Base-by-base conservation (phyloP, 1,284 basidiomycete genomes). In the Cutaneotrichosporon dermatis region DNA sequence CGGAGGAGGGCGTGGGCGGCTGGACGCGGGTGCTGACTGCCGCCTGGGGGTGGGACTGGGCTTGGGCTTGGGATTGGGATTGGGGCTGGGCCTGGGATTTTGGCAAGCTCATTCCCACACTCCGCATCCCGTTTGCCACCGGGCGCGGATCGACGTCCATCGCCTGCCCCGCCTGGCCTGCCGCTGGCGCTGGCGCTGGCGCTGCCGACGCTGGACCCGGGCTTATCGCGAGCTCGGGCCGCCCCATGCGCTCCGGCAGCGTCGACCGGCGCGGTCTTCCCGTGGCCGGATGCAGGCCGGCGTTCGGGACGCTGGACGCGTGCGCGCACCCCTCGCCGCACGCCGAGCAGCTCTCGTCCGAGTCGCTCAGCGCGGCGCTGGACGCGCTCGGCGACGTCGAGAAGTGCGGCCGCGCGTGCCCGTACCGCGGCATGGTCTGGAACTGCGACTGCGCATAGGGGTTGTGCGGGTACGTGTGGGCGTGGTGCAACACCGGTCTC, bases 331-430 rank as follows among this genome's bases (percentile, higher is more conserved):
- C 8, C 16, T 25, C 16, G 44, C 33, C 44, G 44, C 6, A 13
- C 2, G 44, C 16, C 9, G 16, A 45, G 15, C 33, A 15, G 16
- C 16, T 25, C 16, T 45, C 44, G 44, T 25, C 33, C n/a, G n/a
- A n/a, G 16, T 45, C 44, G 8, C 16, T 45, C 4, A 45, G 16
- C 6, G 16, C 44, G 5, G 16, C 16, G 16, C 16, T 25, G 9
- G 44, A 15, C 8, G 46, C 12, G 1, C 35, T 9, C 0, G 52
- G 52, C 5, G 58, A 55, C 2, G 58, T 59, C 16, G 53, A 54
- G n/a, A 59, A 59, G 42, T 51, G 40, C 6, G 58, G 58, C 3
- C 58, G 35, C 2, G 40, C 41, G 33, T 15, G 40, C 44, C 16
- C 7, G 44, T 15, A 1, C 16, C 44, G 15, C 44, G 5, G 15